phyloP scores from a whole-genome alignment of 169 alveolate genomes.

The Eimeria zaria region DNA sequence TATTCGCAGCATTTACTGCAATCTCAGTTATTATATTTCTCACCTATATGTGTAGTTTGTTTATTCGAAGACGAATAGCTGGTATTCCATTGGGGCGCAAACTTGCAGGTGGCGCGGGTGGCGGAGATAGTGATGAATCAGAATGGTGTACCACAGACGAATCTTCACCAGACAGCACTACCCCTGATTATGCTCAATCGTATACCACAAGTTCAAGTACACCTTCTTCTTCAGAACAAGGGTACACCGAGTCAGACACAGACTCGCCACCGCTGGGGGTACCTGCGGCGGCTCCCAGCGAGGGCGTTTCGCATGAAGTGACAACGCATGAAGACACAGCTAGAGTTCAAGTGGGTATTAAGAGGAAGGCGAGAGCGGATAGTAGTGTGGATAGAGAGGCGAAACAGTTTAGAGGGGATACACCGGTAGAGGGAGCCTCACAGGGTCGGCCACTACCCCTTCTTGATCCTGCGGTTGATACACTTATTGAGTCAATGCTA shows the following conservation, averaged over 20 bases:
- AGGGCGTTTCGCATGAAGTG: not conserved
- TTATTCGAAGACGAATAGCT: not conserved
- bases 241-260: not conserved
- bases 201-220: not conserved
- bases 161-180: not conserved
- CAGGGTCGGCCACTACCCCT: not conserved
- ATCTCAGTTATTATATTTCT: not conserved
- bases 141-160: not conserved
- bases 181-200: not conserved
- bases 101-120: not conserved
- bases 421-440: not conserved
- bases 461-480: not conserved
- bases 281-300: not conserved
- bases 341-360: not conserved
- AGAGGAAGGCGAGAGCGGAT: not conserved
- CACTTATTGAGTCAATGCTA: not conserved
- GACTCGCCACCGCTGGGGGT: not conserved
- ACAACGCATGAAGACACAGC: not conserved
- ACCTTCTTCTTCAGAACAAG: not conserved
- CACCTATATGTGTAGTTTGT: not conserved
- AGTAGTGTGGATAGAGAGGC: not conserved
- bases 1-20: not conserved
- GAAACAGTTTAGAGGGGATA: not conserved
- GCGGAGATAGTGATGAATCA: not conserved
- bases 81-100: not conserved